Base-by-base conservation (phyloP, 768 basidiomycete genomes). In the Russula ochroleuca region DNA sequence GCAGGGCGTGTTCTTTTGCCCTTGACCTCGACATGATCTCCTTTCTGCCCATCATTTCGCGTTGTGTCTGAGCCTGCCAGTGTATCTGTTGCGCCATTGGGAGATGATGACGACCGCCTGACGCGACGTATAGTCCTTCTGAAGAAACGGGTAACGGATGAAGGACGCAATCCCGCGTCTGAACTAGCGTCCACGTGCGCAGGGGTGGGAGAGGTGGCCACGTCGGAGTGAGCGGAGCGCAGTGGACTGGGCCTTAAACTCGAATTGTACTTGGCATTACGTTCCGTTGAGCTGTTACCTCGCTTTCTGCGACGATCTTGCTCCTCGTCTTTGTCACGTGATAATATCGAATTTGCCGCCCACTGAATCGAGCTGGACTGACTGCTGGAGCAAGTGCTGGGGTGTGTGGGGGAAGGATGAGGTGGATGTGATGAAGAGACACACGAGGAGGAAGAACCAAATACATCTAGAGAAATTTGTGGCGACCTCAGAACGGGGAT, bases 361-460 rank as follows among this genome's bases (percentile, higher is more conserved):
- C 87, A 90, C 37, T 84, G 82, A 0, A 82, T 79, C 0, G 83
- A 83, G 3, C 87, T 88, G 19, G 78, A 80, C n/a, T n/a, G n/a
- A 28, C 28, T 2, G 28, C 2, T 5, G 11, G 68, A 70, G 41
- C 55, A 28, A 28, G 66, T 2, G 79, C 82, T n/a, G 0, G 91
- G 90, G 11, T 90, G 78, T 0, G 90, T 91, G 0, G 90, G 91
- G 0, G 90, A 92, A 0, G 90, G 89, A 0, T 90, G 90, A 0
- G 73, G 80, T 25, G 76, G 75, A 51, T 28, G 17, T 53, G 70
- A 41, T 25, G 41, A 75, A 78, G 48, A 80, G n/a, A 79, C 77
- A 0, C n/a, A n/a, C n/a, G 76, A 78, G 8, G 63, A 53, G 0
- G 66, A 68, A 43, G 68, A 68, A 0, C 73, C 73, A 0, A 73